These are phyloP conservation scores for Kazachstania bromeliacearum DNA, from an alignment of 805 yeast species.

Conservation along the genomic window DNA sequence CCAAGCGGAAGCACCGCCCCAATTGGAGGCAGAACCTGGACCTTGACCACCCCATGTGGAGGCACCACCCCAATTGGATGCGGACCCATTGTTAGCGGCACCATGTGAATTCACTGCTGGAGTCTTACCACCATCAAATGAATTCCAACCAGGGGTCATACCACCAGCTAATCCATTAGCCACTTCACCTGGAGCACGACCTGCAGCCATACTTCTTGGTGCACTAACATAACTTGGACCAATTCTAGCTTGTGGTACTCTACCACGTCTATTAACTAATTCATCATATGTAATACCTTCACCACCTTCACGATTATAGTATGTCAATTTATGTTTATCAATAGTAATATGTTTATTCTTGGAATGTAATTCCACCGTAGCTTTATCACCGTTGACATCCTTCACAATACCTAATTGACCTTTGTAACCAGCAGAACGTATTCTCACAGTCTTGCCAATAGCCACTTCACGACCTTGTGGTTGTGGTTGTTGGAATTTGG, in stretches of 20 bases:
- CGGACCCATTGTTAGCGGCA: conserved; percentile 28
- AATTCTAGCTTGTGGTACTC: conserved; percentile 29
- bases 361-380: conserved; percentile 89
- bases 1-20: conserved; percentile 38
- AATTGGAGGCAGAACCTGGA: conserved; percentile 35
- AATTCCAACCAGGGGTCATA: conserved; percentile 46
- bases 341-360: conserved; percentile 82
- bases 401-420: conserved; percentile 89
- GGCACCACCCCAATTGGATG: conserved; percentile 37
- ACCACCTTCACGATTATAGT: conserved; percentile 54
- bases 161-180: conserved; percentile 34
- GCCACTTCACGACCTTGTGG: conserved; percentile 70
- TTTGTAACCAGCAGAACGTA: conserved; percentile 85
- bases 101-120: conserved; percentile 32
- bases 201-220: conserved; percentile 28
- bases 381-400: conserved; percentile 86
- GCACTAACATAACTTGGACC: conserved; percentile 30
- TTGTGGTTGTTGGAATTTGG: conserved; percentile 37
- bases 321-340: conserved; percentile 67
- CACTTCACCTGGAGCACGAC: conserved; percentile 26
- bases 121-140: conserved; percentile 43
- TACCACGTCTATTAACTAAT: conserved; percentile 47
- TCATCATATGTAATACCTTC: conserved; percentile 70
- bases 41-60: conserved; percentile 37
- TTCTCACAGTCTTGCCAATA: conserved; percentile 73